Evolutionary conservation across 2,329 filamentous ascomycete species (phyloP), one percentile per base, ranked within the genome.

Genomic region (Penicillium sp.): DNA sequence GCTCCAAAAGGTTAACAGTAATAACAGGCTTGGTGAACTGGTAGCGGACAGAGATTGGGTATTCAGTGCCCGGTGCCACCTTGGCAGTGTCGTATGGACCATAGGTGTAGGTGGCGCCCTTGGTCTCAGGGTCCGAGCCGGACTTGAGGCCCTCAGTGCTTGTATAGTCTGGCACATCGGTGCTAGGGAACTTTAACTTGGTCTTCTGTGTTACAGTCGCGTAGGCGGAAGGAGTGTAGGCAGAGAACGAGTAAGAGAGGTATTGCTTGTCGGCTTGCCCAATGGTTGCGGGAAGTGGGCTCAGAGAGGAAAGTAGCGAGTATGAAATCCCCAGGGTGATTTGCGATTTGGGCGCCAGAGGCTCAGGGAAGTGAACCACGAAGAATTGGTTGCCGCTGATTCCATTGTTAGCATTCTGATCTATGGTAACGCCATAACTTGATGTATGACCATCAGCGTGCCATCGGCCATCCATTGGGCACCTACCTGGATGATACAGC

Each of bases 21-120:
- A 87, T 88, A 54, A 99, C 81, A 11, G 94, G 93, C 77, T 93
- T 95, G 61, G 90, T 97, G 78, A 94, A 97, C 75, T 99, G 92
- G 76, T 96, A 97, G 58, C 94, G 90, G 49, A 97, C 87, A 62
- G 82, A 85, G 55, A 91, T 86, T 16, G 87, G 86, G 67, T 90
- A 84, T 44, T 80, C 71, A 9, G 89, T 89, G 49, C 90, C 91
- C 6, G 92, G 90, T n/a, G 89, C 85, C 55, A 92, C 81, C 69
- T 93, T 69, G 32, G 71, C 59, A 1, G 75, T 86, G 60, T 85
- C 84, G 75, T 95, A 99, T 3, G 92, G 90, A 5, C 94, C 94
- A 67, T 99, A 99, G 1, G 86, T 94, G 68, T 93, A 88, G 71
- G 89, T 92, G 18, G 86, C 82, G 59, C 94, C 94, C 76, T 92